Evolutionary conservation across 257 asterid genomes (phyloP), one percentile per base, ranked within the genome.

Genomic region (Solanum stenotomum): DNA sequence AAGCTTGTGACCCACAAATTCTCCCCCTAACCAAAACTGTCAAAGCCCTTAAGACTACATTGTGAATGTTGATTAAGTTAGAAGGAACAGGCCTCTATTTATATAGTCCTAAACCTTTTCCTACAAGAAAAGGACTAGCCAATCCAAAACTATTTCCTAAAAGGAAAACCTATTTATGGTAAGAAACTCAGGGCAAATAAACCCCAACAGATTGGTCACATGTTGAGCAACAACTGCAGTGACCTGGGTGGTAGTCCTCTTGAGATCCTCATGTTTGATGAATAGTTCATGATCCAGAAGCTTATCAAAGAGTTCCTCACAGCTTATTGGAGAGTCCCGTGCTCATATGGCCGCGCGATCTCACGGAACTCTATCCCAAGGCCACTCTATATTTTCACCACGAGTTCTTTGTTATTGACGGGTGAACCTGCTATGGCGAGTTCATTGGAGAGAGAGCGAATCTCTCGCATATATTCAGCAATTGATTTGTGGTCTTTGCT

Each of bases 141-240:
- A 33, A 33, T 33, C 34, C 34, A 33, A 33, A 33, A 33, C 34
- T 33, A 3, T 33, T 33, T 33, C 34, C 34, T 3, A 33, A 33
- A 33, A 33, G 34, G 34, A 33, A 33, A 33, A 33, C 34, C 5
- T 33, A 33, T 33, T 33, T 33, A 33, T 33, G 34, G 34, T 33
- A 33, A 33, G 34, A 33, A 33, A 33, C 34, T 33, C 34, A 33
- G 34, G 34, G 34, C 34, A 33, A 33, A 33, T 33, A 33, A 33
- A 33, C 34, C 34, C 34, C 34, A 3, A 33, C 34, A 33, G 10
- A 38, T 40, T 56, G n/a, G n/a, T 56, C 65, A 18, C 23, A 16
- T 0, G 10, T 6, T 56, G n/a, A 56, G n/a, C 10, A 56, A 18
- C 10, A 56, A 0, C 10, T 7, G 10, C 4, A 3, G n/a, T 18